Evolutionary conservation across 495 filamentous ascomycete genomes (phyloP), one percentile per base, ranked within the genome.

Genomic region (Pyronema domesticum): DNA sequence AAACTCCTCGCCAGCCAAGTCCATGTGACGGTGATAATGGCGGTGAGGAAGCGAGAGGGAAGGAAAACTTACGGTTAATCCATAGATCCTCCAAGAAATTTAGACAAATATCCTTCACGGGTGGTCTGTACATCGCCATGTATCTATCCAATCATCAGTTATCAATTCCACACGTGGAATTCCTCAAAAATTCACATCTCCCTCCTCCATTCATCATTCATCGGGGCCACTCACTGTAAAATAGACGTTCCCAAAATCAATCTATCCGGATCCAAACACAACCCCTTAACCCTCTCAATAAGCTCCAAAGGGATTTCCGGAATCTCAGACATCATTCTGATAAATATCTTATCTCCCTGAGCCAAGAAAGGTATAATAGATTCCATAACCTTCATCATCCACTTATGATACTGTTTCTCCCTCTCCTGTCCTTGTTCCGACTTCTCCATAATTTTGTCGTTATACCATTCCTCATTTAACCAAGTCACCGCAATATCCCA

Each of bases 381-480:
- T 65, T 95, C 88, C 15, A 99, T 70, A 17, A 95, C 72, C 56
- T 79, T 80, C 52, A 87, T 69, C 10, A 80, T 77, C 79, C 85
- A 94, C 61, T 76, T 79, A 52, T 86, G 80, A 66, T 95, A 96
- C 60, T 89, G 74, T 34, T 76, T 62, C 7, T 73, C 68, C 7
- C 74, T 67, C 0, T 73, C 68, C n/a, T 65, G 61, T 3, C 70
- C 69, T 7, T 64, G 60, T 15, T 71, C 70, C 8, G 14, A 13
- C 17, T 65, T 63, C 7, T 62, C 55, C 7, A 68, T 62, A 19
- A 94, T 68, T 39, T 77, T 77, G 66, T 95, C 93, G 63, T 86
- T 91, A 69, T 94, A 96, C 89, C 89, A 99, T 68, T 99, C 91
- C 67, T 99, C 91, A 61, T 82, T 89, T 23, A 96, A 72, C 91